Conservation (phyloP, 805 yeast species). For the Blastobotrys parvus region DNA sequence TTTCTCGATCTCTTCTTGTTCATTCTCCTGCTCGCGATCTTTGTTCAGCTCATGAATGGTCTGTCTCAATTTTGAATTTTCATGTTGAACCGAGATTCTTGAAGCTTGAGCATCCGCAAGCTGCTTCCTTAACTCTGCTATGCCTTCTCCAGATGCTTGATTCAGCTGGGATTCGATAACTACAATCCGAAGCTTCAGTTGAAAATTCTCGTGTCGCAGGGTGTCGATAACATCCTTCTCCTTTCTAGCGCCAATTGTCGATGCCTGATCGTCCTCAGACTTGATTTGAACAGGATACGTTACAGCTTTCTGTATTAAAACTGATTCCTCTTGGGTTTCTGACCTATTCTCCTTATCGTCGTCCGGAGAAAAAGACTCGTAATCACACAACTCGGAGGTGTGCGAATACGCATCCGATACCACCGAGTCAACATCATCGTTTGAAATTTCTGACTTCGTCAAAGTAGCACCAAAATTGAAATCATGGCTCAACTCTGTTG, state of each 20-base stretch:
- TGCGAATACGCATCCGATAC: background rate
- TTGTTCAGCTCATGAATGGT: slow-evolving; percentile 2
- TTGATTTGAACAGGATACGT: background rate
- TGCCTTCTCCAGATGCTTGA: slow-evolving; percentile 3
- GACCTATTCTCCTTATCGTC: background rate
- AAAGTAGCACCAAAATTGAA: too few species aligned
- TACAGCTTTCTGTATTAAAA: background rate
- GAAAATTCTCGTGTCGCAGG: slow-evolving; percentile 8
- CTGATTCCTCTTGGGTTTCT: background rate
- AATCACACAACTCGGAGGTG: background rate
- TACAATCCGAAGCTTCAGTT: slow-evolving; percentile 10
- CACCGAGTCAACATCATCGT: background rate
- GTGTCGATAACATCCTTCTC: slow-evolving; percentile 5
- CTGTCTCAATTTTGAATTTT: slow-evolving; percentile 5
- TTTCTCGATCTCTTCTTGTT: slow-evolving; percentile 1
- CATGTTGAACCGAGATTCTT: slow-evolving; percentile 2
- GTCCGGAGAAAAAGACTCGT: background rate
- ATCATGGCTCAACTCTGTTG: too few species aligned
- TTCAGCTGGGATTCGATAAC: slow-evolving; percentile 5
- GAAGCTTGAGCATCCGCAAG: slow-evolving; percentile 5
- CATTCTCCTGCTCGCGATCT: slow-evolving; percentile 1
- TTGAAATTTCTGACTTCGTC: too few species aligned
- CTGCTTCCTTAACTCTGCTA: slow-evolving; percentile 4
- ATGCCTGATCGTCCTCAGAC: background rate
- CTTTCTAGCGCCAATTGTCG: background rate